Conservation (phyloP, 2,329 filamentous ascomycete genomes). For the Exophiala oligosperma region DNA sequence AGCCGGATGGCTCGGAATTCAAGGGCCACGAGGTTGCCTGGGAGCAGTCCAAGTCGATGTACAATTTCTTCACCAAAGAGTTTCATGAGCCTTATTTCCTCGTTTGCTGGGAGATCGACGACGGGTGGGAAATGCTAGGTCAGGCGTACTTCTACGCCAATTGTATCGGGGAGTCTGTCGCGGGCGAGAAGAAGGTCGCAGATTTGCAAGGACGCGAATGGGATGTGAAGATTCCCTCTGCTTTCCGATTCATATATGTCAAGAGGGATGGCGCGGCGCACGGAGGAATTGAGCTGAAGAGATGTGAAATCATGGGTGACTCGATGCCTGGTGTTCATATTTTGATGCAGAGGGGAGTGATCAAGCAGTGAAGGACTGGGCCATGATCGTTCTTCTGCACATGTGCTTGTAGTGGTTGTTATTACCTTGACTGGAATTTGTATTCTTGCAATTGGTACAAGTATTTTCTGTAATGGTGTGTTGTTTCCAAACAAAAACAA, state of each 20-base stretch:
- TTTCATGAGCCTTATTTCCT: constrained; percentile 26
- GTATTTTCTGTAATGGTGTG: not conserved
- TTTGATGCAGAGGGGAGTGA: constrained; percentile 23
- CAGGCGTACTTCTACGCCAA: constrained; percentile 24
- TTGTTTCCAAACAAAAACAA: no score
- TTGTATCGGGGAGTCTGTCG: constrained; percentile 5
- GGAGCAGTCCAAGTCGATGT: constrained; percentile 15
- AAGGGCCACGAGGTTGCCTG: constrained; percentile 13
- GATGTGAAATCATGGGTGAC: constrained; percentile 23
- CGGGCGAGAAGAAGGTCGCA: constrained; percentile 18
- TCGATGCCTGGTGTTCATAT: constrained; percentile 20
- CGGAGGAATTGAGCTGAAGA: constrained; percentile 19
- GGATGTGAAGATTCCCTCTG: constrained; percentile 25
- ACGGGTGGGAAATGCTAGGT: constrained; percentile 24
- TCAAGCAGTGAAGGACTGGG: not conserved
- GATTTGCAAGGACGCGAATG: constrained; percentile 22
- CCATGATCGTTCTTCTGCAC: not conserved
- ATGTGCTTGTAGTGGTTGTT: no score
- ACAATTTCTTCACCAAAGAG: constrained; percentile 20
- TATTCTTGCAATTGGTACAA: not conserved
- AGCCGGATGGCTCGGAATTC: constrained; percentile 17
- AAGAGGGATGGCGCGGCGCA: constrained; percentile 19
- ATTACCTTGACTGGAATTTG: not conserved
- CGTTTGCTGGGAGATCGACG: constrained; percentile 16
- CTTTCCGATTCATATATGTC: constrained; percentile 19